A percentile compares a stretch with the other conserved stretches of the same genome.
phyloP scores from a whole-genome alignment of 257 asterid species.

The Coffea eugenioides region DNA sequence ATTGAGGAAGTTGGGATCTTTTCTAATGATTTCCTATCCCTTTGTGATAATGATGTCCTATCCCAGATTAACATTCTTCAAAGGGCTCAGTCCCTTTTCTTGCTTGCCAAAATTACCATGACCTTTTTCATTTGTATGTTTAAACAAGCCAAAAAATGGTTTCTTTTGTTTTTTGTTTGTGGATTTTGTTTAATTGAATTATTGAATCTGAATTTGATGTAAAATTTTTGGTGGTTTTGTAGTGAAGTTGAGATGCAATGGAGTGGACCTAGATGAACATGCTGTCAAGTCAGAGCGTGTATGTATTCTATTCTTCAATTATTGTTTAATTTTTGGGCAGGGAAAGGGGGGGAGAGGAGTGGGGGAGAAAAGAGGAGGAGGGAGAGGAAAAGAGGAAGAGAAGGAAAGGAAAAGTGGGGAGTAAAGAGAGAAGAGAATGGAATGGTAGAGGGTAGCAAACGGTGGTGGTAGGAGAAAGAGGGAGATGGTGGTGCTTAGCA shows the following conservation, averaged over 20 bases:
- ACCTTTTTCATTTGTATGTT: slow-evolving; percentile 67
- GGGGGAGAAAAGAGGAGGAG: no score
- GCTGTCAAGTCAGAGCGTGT: slow-evolving; percentile 76
- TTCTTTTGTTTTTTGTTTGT: neutral
- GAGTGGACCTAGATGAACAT: slow-evolving; percentile 77
- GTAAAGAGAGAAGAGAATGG: no score
- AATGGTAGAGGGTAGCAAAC: no score
- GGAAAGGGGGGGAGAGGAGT: no score
- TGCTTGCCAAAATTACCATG: slow-evolving; percentile 73
- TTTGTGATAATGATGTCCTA: slow-evolving; percentile 63
- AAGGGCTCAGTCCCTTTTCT: slow-evolving; percentile 67
- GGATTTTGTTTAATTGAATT: neutral
- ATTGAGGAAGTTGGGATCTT: slow-evolving; percentile 62
- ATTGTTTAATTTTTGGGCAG: neutral
- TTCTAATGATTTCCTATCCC: slow-evolving; percentile 57
- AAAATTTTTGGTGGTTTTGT: slow-evolving; percentile 24
- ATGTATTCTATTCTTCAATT: slow-evolving; percentile 23
- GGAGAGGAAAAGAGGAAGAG: no score
- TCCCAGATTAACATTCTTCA: slow-evolving; percentile 69
- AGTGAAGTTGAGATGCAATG: slow-evolving; percentile 96
- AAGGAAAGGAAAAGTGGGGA: no score
- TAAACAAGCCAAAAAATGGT: no score
- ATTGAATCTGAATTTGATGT: neutral
- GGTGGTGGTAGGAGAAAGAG: no score
- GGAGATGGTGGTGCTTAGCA: no score